Evolutionary conservation across 169 alveolate species (phyloP).

Genomic region (Toxoplasma gondii): DNA sequence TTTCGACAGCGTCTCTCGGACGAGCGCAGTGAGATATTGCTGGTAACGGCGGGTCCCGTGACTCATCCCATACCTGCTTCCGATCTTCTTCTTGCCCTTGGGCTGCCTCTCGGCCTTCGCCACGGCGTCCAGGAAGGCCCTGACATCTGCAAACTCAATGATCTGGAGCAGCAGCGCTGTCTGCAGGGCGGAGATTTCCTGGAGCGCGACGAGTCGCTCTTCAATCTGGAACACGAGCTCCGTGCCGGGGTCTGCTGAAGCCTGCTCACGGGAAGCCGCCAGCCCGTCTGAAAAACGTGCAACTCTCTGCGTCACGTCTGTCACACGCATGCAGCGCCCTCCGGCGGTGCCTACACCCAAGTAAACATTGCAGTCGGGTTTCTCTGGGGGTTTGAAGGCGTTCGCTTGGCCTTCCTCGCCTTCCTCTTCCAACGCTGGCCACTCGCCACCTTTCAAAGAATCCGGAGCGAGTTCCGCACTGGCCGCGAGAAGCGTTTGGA

Average conservation of each 20-base stretch:
- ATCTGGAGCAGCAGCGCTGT: constrained; percentile 58
- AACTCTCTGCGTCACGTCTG: background rate
- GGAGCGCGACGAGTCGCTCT: constrained; percentile 17
- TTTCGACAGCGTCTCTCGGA: background rate
- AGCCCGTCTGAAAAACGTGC: background rate
- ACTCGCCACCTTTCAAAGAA: background rate
- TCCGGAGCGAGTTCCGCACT: background rate
- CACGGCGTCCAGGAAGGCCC: constrained; percentile 38
- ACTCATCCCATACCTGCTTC: background rate
- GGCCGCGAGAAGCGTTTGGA: background rate
- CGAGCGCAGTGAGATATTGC: background rate
- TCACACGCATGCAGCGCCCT: background rate
- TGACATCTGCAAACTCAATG: constrained; percentile 32
- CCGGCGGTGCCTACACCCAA: background rate
- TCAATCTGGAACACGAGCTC: background rate
- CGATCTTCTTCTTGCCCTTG: constrained; percentile 46
- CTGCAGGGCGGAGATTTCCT: constrained; percentile 52
- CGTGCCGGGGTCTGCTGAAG: background rate
- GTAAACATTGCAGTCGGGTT: background rate
- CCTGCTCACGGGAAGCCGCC: background rate
- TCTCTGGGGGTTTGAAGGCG: background rate
- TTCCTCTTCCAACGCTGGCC: background rate
- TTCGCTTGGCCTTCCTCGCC: background rate
- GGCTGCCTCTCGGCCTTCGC: constrained; percentile 24
- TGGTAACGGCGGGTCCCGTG: constrained; percentile 27